A percentile compares a stretch with the other conserved stretches of the same genome.
These are phyloP conservation scores for Monosporascus sp. DNA, from an alignment of 2,329 filamentous ascomycete genomes.

Conservation along the genomic window DNA sequence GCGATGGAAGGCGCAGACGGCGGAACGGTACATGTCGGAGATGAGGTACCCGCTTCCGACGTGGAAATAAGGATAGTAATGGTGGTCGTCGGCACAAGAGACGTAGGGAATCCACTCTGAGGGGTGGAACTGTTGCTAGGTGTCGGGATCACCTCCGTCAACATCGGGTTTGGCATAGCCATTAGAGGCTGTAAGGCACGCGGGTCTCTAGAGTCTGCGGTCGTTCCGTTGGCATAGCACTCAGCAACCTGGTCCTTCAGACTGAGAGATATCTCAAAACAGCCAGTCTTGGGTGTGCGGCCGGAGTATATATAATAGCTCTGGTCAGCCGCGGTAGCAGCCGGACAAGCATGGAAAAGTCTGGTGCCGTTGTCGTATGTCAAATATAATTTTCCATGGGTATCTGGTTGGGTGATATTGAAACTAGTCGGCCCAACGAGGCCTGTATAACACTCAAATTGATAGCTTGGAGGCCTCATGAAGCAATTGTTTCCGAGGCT, in stretches of 20 bases:
- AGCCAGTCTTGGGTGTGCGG: constrained; percentile 14
- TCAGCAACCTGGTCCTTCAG: constrained; percentile 13
- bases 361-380: constrained; percentile 17
- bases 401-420: constrained; percentile 8
- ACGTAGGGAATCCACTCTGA: not conserved
- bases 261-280: constrained; percentile 15
- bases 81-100: not conserved
- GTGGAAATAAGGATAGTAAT: not conserved
- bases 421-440: constrained; percentile 18
- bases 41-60: not conserved
- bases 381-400: constrained; percentile 16
- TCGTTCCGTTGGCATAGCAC: constrained; percentile 7
- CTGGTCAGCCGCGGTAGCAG: constrained; percentile 7
- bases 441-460: constrained; percentile 23
- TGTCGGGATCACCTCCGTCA: not conserved
- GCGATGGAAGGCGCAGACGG: constrained; percentile 22
- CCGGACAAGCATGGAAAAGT: constrained; percentile 21
- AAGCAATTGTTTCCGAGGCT: constrained; percentile 21
- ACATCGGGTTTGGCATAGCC: not conserved
- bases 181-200: not conserved
- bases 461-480: constrained; percentile 16
- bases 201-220: not conserved
- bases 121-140: not conserved
- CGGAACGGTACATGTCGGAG: constrained; percentile 13
- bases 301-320: constrained; percentile 21